These are phyloP conservation scores for Scheffersomyces spartinae DNA, from an alignment of 805 yeast genomes.

Conservation along the genomic window DNA sequence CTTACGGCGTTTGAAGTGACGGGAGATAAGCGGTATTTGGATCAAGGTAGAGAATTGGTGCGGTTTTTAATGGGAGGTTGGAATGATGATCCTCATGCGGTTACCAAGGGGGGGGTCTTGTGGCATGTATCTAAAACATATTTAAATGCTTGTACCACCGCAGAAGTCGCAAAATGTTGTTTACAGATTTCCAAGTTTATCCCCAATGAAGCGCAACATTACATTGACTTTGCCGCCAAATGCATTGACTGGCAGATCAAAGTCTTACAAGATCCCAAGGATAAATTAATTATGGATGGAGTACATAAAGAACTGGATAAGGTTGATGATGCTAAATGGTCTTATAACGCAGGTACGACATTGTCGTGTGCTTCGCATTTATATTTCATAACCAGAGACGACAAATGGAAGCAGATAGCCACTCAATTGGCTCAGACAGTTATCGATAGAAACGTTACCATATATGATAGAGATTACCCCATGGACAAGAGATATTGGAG, in stretches of 20 bases:
- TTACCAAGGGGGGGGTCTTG: constrained; percentile 46
- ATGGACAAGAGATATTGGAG: constrained; percentile 48
- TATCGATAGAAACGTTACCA: constrained; percentile 40
- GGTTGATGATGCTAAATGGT: constrained; percentile 44
- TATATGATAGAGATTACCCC: constrained; percentile 55
- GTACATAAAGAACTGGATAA: constrained; percentile 32
- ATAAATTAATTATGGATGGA: constrained; percentile 53
- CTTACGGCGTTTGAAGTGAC: constrained; percentile 62
- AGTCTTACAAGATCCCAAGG: constrained; percentile 39
- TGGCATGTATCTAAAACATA: constrained; percentile 58
- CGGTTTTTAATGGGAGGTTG: constrained; percentile 57
- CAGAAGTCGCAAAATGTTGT: constrained; percentile 54
- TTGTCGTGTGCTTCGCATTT: constrained; percentile 41
- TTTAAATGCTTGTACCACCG: constrained; percentile 55
- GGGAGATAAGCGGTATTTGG: constrained; percentile 39
- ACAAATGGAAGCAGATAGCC: constrained; percentile 37
- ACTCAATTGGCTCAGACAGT: constrained; percentile 46
- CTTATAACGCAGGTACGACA: constrained; percentile 60
- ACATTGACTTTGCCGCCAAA: constrained; percentile 46
- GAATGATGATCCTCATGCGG: constrained; percentile 30
- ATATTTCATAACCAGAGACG: constrained; percentile 38
- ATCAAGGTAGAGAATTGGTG: constrained; percentile 45
- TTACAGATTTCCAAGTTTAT: constrained; percentile 43
- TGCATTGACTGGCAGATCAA: constrained; percentile 49
- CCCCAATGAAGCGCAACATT: constrained; percentile 33